These are phyloP conservation scores for Fomitopsis serialis DNA, from an alignment of 768 basidiomycete genomes.

Conservation along the genomic window DNA sequence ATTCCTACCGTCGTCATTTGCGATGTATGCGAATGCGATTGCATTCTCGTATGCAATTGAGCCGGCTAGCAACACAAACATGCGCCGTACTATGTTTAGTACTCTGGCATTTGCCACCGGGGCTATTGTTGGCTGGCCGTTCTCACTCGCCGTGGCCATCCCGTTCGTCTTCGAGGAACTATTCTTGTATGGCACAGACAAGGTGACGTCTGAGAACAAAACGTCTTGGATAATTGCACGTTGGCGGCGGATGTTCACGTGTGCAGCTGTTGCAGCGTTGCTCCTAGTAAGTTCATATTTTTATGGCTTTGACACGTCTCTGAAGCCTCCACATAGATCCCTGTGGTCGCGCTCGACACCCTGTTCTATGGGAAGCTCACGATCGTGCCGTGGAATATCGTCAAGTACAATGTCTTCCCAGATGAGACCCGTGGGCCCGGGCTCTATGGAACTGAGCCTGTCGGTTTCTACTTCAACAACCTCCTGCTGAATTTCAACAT, in stretches of 20 bases:
- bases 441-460: constrained; percentile 89
- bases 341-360: constrained; percentile 79
- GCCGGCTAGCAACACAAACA: constrained; percentile 48
- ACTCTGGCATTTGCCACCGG: constrained; percentile 74
- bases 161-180: constrained; percentile 92
- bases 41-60: constrained; percentile 68
- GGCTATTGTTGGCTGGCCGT: constrained; percentile 95
- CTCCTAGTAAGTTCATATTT: constrained; percentile 48
- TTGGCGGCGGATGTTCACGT: constrained; percentile 49
- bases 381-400: constrained; percentile 89
- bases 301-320: background rate
- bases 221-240: constrained; percentile 56
- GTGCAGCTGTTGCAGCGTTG: constrained; percentile 50
- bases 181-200: constrained; percentile 69
- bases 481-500: constrained; percentile 94
- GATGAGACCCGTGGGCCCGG: constrained; percentile 76
- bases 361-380: constrained; percentile 76
- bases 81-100: constrained; percentile 54
- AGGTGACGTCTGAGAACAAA: constrained; percentile 40
- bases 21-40: constrained; percentile 83
- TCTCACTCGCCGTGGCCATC: constrained; percentile 78
- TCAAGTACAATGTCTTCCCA: constrained; percentile 90
- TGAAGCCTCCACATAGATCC: constrained; percentile 48
- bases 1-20: constrained; percentile 91
- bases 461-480: constrained; percentile 83